Evolutionary conservation across 352 stramenopile genomes (phyloP), one percentile per base, ranked within the genome.

Genomic region (Phytopythium sindhum): DNA sequence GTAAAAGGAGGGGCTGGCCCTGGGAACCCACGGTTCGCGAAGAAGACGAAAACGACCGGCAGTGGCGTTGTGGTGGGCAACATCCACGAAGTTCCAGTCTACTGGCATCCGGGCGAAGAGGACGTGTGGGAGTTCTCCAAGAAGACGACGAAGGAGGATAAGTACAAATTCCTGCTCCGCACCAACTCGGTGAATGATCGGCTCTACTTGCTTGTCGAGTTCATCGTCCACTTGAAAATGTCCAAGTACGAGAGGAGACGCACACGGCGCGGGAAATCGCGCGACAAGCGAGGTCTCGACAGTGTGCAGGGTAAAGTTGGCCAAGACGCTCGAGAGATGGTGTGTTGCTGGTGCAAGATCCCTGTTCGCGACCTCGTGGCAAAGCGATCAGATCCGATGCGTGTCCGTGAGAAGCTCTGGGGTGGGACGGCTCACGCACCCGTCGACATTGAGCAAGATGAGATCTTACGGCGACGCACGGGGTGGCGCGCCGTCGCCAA

Each of bases 71-170:
- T 90, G 14, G 66, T 94, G 8, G 85, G 85, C 1, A 94, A 94
- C 54, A 77, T 94, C 24, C 85, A 89, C 44, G 81, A 91, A 54
- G 84, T 94, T 21, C 80, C 85, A 17, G 83, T 94, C 14, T 75
- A 81, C 45, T 94, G 85, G 83, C 84, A 78, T 42, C 65, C 76
- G 33, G 61, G 73, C 1, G 80, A 91, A 74, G 85, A 94, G 68
- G 85, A 91, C 33, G 74, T 93, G 23, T 93, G 85, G 85, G 76
- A 91, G 57, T 91, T 93, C 57, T 93, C 85, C 2, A 81, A 80
- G 48, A 86, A 86, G 41, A 66, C 85, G 8, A 93, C 85, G 1
- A 91, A 91, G 58, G 66, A 86, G 48, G 69, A 90, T 60, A 88
- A 88, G 66, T 93, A 93, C 73, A 93, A 93, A 58, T 93, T 93